phyloP scores from a whole-genome alignment of 2,329 filamentous ascomycete genomes.

The Calonectria leucothoes region DNA sequence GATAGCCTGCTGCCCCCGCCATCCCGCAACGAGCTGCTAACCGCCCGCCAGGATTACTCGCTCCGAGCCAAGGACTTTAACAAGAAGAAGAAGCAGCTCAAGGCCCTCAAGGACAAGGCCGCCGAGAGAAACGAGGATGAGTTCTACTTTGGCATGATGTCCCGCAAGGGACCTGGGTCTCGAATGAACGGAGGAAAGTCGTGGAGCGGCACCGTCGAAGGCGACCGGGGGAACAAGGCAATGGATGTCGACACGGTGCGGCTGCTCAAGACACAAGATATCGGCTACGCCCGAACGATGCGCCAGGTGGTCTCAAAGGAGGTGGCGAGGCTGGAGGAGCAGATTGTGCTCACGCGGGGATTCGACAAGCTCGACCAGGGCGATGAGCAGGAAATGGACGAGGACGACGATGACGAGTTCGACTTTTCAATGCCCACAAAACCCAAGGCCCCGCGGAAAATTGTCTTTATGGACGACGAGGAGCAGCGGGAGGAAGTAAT shows the following conservation, averaged over 20 bases:
- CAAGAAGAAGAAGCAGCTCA: slow-evolving; percentile 71
- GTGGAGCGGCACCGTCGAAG: slow-evolving; percentile 67
- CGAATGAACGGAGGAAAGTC: slow-evolving; percentile 60
- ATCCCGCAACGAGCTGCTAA: slow-evolving; percentile 2
- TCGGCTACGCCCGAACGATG: slow-evolving; percentile 73
- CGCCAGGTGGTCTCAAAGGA: slow-evolving; percentile 70
- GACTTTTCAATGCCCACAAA: slow-evolving; percentile 44
- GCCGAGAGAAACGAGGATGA: slow-evolving; percentile 78
- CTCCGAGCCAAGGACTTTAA: slow-evolving; percentile 75
- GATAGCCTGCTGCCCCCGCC: slow-evolving; percentile 27
- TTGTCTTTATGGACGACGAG: slow-evolving; percentile 61
- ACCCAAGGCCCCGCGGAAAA: slow-evolving; percentile 57
- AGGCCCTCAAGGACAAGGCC: slow-evolving; percentile 70
- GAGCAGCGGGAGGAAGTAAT: slow-evolving; percentile 49
- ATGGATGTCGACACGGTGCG: slow-evolving; percentile 69
- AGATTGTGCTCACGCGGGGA: slow-evolving; percentile 57
- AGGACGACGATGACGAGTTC: slow-evolving; percentile 48
- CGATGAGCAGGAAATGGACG: slow-evolving; percentile 46
- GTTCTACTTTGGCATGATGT: slow-evolving; percentile 79
- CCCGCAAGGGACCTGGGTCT: slow-evolving; percentile 66
- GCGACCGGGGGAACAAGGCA: slow-evolving; percentile 67
- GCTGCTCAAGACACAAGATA: slow-evolving; percentile 76
- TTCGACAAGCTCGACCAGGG: slow-evolving; percentile 51
- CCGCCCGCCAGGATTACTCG: slow-evolving; percentile 66
- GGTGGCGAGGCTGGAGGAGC: slow-evolving; percentile 65